Conservation (phyloP, 1,139 yeast genomes). For the Saccharomyces hybrid region DNA sequence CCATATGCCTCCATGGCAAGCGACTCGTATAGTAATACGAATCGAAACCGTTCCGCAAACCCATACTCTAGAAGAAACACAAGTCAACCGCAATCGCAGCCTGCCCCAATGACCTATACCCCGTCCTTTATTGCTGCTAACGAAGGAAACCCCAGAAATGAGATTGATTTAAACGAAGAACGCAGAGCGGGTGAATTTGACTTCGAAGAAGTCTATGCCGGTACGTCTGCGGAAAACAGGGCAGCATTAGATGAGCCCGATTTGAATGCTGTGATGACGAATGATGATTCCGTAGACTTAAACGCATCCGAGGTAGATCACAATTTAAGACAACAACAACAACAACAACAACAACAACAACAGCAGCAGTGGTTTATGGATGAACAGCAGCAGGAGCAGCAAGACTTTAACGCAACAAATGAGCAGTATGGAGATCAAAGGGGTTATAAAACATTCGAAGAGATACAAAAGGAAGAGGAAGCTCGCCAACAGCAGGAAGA, state of each 20-base stretch:
- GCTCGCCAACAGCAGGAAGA: conserved; percentile 50
- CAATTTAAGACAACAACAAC: conserved; percentile 11
- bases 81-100: conserved; percentile 1
- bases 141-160: conserved; percentile 7
- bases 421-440: conserved; percentile 7
- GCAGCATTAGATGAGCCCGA: conserved; percentile 19
- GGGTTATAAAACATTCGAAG: conserved; percentile 31
- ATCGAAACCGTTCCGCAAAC: conserved; percentile 6
- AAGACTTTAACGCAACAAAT: conserved; percentile 13
- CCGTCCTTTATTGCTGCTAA: conserved; percentile 6
- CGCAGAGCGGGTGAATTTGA: conserved; percentile 12
- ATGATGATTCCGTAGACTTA: conserved; percentile 21
- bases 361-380: conserved; percentile 1
- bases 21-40: conserved; percentile 6
- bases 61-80: conserved; percentile 12
- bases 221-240: conserved; percentile 5
- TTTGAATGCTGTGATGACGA: conserved; percentile 18
- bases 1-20: conserved; percentile 13
- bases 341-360: conserved; percentile 5
- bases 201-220: conserved; percentile 10
- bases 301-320: conserved; percentile 19
- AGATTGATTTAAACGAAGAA: conserved; percentile 13
- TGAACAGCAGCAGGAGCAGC: conserved; percentile 7
- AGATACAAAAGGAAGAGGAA: conserved; percentile 36
- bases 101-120: conserved; percentile 1